These are phyloP conservation scores for Phycomyces nitens DNA, from an alignment of 192 early-diverging fungal genomes.

Conservation along the genomic window DNA sequence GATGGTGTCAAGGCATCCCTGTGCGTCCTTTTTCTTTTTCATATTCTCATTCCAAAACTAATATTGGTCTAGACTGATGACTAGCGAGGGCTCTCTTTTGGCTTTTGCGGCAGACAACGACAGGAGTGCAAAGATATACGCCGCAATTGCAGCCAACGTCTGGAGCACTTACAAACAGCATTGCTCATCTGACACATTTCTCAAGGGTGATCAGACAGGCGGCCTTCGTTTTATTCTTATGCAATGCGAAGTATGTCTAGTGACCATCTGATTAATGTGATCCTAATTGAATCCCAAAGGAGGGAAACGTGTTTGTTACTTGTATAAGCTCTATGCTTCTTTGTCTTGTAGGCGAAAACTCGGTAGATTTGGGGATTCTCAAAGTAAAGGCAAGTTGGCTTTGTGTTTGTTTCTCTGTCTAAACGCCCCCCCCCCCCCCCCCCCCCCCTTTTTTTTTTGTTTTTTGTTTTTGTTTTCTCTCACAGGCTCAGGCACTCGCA, in stretches of 20 bases:
- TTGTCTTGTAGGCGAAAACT: constrained; percentile 47
- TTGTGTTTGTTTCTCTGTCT: neutral
- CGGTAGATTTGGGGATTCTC: constrained; percentile 49
- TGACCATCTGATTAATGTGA: too few relatives aligned
- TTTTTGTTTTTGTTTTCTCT: neutral
- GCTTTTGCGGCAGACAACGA: constrained; percentile 54
- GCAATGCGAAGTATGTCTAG: constrained; percentile 42
- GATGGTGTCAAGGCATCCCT: constrained; percentile 52
- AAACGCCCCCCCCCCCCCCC: too few relatives aligned
- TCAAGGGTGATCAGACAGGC: neutral
- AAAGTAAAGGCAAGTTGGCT: constrained; percentile 52
- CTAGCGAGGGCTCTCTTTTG: constrained; percentile 52
- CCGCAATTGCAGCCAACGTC: constrained; percentile 57
- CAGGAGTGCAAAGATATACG: constrained; percentile 49
- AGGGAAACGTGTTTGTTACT: constrained; percentile 20
- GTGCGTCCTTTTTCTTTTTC: constrained; percentile 27
- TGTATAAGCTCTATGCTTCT: constrained; percentile 45
- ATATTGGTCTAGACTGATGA: constrained; percentile 42
- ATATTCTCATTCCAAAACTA: neutral
- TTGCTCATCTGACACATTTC: constrained; percentile 20
- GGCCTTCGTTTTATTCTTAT: constrained; percentile 42
- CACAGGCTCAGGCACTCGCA: constrained; percentile 44
- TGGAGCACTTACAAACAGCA: constrained; percentile 48
- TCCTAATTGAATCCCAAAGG: too few relatives aligned
- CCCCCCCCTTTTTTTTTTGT: too few relatives aligned